phyloP scores from a whole-genome alignment of 208 protist species.

The Trypanosoma avium region DNA sequence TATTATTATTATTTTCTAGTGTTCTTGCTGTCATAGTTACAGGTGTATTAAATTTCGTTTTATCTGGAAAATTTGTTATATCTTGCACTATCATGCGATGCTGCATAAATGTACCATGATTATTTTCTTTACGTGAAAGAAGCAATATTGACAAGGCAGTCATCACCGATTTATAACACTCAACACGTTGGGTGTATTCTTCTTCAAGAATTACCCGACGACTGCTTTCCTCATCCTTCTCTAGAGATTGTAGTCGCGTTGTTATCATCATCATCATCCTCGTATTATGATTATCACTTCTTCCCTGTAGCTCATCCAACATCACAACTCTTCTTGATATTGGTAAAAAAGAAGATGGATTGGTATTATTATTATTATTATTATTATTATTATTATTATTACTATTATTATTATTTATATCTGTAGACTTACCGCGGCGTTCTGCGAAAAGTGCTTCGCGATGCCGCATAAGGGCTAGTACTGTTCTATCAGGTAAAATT shows the following conservation, averaged over 20 bases:
- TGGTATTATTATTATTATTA: background rate
- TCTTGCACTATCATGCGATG: background rate
- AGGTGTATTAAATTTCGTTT: too few relatives aligned
- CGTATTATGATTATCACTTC: too few relatives aligned
- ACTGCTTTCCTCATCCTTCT: slow-evolving; percentile 18
- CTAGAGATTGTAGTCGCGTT: slow-evolving; percentile 21
- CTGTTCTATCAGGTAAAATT: slow-evolving; percentile 49
- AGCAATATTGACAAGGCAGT: background rate
- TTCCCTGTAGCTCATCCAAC: too few relatives aligned
- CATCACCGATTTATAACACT: slow-evolving; percentile 14
- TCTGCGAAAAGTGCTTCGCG: slow-evolving; percentile 41
- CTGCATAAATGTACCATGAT: background rate
- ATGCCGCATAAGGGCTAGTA: slow-evolving; percentile 55
- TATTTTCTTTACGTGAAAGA: background rate
- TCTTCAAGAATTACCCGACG: slow-evolving; percentile 21
- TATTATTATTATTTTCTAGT: too few relatives aligned
- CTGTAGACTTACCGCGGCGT: slow-evolving; percentile 7
- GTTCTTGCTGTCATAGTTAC: too few relatives aligned
- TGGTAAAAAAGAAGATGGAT: too few relatives aligned
- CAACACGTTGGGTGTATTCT: slow-evolving; percentile 31
- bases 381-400: background rate
- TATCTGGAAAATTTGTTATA: background rate
- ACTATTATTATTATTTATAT: background rate
- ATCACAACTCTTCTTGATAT: too few relatives aligned
- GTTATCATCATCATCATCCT: too few relatives aligned